These are phyloP conservation scores for Diplotaxis tenuifolia DNA, from an alignment of 345 rosid genomes.

Conservation along the genomic window DNA sequence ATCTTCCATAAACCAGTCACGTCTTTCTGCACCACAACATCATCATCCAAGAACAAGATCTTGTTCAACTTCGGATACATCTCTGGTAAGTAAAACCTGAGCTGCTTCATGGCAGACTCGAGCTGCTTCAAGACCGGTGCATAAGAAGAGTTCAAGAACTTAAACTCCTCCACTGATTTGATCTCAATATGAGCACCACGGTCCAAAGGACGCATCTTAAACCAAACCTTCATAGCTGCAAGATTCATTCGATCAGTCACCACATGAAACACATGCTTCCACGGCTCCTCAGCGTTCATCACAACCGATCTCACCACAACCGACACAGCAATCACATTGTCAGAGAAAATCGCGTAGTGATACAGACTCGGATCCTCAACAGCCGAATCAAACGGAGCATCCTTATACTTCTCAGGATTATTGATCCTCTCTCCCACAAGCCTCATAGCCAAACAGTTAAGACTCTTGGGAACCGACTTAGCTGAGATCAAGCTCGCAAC, in stretches of 20 bases:
- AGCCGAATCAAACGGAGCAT: slow-evolving; percentile 51
- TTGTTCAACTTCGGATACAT: slow-evolving; percentile 80
- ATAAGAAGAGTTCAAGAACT: slow-evolving; percentile 61
- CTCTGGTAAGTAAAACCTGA: slow-evolving; percentile 88
- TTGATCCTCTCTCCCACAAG: slow-evolving; percentile 82
- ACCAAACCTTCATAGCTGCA: slow-evolving; percentile 97
- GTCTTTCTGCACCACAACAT: slow-evolving; percentile 94
- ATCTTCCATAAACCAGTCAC: slow-evolving; percentile 79
- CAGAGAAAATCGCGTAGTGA: slow-evolving; percentile 79
- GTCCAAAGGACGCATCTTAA: slow-evolving; percentile 80
- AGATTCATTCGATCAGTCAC: slow-evolving; percentile 63
- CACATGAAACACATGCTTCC: neutral
- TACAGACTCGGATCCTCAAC: slow-evolving; percentile 72
- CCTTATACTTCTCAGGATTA: slow-evolving; percentile 68
- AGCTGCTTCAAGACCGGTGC: slow-evolving; percentile 78
- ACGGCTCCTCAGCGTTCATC: slow-evolving; percentile 58
- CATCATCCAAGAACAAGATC: slow-evolving; percentile 82
- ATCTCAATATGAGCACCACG: slow-evolving; percentile 79
- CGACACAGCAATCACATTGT: slow-evolving; percentile 86
- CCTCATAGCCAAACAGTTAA: slow-evolving; percentile 95
- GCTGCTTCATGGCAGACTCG: slow-evolving; percentile 69
- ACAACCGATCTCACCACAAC: slow-evolving; percentile 87
- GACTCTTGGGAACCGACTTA: slow-evolving; percentile 77
- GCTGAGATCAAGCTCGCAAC: slow-evolving; percentile 79
- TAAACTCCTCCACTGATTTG: slow-evolving; percentile 68